Evolutionary conservation across 169 alveolate genomes (phyloP), one percentile per base, ranked within the genome.

Genomic region (Neospora caninum): DNA sequence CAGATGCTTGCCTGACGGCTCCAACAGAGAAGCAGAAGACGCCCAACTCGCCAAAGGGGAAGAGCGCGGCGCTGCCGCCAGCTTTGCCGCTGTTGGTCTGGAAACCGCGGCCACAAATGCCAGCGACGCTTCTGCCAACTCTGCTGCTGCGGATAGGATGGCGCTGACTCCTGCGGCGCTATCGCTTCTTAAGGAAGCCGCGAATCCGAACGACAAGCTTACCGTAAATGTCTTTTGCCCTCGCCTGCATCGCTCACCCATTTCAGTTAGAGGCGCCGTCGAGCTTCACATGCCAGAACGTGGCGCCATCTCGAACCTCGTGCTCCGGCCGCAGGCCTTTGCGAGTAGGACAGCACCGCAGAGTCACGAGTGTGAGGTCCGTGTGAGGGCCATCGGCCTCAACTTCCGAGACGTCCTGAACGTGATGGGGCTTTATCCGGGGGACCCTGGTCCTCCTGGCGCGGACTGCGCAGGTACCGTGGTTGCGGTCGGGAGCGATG

Each of bases 381-480:
- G 96, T 34, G 93, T 93, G 25, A 41, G 96, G 34, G 95, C 97
- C 0, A 92, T 95, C 45, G 97, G 97, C 13, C 82, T 96, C 53
- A 96, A 96, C 93, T 96, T 96, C 93, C 95, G 97, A 36, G 97
- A 96, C 88, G 97, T 96, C n/a, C 91, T 96, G 49, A 96, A 96
- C 70, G 97, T 96, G 31, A 96, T 95, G 97, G 97, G 96, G 70
- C 95, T 96, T n/a, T 96, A 96, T 53, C 98, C 98, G 0, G 98
- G 98, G 1, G 98, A 97, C 95, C 98, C 98, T 25, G 98, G 98
- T 10, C 97, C 97, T 1, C 98, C 98, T 0, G 98, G 98, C 39
- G 96, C 96, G 0, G 98, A 97, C 94, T 94, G 95, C 87, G 95
- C 97, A 7, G 97, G 97, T 6, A 96, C 93, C 0, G 97, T 96